These are phyloP conservation scores for Thymus mandschuricus DNA, from an alignment of 257 asterid genomes.

Conservation along the genomic window DNA sequence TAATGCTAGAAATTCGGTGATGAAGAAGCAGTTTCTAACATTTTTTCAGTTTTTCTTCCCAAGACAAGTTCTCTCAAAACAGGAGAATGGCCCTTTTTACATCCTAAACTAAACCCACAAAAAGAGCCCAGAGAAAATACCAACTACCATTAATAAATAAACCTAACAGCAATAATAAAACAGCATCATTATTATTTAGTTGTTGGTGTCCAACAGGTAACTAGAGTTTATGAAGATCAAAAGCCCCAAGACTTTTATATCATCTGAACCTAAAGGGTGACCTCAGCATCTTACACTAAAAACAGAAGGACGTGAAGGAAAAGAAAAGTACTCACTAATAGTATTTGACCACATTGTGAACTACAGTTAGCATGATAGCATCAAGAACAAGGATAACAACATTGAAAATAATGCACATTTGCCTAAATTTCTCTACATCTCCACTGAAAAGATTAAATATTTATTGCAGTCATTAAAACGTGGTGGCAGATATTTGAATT, in stretches of 20 bases:
- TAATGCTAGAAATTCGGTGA: constrained; percentile 12
- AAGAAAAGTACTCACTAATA: background rate
- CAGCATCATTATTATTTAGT: background rate
- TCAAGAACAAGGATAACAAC: background rate
- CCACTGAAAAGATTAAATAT: too few species aligned
- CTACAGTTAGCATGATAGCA: constrained; percentile 7
- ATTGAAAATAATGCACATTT: background rate
- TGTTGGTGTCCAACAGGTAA: constrained; percentile 13
- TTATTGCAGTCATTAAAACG: constrained; percentile 1
- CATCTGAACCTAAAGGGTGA: constrained; percentile 14
- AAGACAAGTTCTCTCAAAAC: too few species aligned
- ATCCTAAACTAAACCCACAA: too few species aligned
- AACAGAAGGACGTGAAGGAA: background rate
- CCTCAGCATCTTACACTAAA: background rate
- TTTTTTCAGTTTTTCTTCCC: background rate
- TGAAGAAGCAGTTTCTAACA: constrained; percentile 1
- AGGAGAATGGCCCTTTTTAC: too few species aligned
- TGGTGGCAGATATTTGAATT: constrained; percentile 16
- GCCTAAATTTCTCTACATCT: constrained; percentile 11
- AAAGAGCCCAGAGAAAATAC: too few species aligned
- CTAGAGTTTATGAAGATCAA: constrained; percentile 15
- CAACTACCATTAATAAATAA: too few species aligned
- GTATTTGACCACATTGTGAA: background rate
- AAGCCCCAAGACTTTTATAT: constrained; percentile 1
- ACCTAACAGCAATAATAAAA: too few species aligned